Conservation (phyloP, 2,329 filamentous ascomycete species). For the Calycina marina region DNA sequence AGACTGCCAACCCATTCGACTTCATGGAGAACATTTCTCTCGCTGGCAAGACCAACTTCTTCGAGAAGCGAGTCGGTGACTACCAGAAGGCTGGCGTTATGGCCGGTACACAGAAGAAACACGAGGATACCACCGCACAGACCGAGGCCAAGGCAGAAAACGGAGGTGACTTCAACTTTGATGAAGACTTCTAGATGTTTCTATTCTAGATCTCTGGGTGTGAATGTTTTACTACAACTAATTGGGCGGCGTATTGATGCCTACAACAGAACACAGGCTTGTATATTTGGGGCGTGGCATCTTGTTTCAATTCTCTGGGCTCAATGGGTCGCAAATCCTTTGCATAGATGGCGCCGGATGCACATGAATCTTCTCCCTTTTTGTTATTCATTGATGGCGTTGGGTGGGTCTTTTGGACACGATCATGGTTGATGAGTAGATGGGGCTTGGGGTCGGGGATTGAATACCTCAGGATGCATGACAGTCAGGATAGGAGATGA, state of each 20-base stretch:
- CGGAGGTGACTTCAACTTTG: conserved; percentile 76
- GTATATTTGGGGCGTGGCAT: conserved; percentile 12
- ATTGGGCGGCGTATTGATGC: too few species aligned
- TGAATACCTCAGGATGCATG: too few species aligned
- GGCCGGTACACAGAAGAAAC: conserved; percentile 72
- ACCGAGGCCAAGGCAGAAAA: conserved; percentile 40
- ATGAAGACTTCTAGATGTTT: conserved; percentile 78
- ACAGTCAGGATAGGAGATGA: not conserved
- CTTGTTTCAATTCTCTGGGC: conserved; percentile 5
- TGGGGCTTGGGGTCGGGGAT: too few species aligned
- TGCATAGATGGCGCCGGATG: conserved; percentile 20
- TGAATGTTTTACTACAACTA: conserved; percentile 9
- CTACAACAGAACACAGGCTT: too few species aligned
- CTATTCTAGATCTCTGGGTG: conserved; percentile 8
- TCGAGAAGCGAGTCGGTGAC: conserved; percentile 98
- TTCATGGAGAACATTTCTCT: conserved; percentile 99
- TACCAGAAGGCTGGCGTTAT: conserved; percentile 99
- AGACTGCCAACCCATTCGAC: conserved; percentile 90
- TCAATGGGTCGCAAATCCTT: conserved; percentile 5
- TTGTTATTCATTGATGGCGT: conserved; percentile 14
- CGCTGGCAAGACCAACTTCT: conserved; percentile 99
- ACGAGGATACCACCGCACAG: conserved; percentile 30
- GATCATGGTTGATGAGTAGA: conserved; percentile 6
- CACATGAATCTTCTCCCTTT: conserved; percentile 12
- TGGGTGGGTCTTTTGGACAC: conserved; percentile 12